Conservation (phyloP, 2,329 filamentous ascomycete species). For the Fragosphaeria purpurea region DNA sequence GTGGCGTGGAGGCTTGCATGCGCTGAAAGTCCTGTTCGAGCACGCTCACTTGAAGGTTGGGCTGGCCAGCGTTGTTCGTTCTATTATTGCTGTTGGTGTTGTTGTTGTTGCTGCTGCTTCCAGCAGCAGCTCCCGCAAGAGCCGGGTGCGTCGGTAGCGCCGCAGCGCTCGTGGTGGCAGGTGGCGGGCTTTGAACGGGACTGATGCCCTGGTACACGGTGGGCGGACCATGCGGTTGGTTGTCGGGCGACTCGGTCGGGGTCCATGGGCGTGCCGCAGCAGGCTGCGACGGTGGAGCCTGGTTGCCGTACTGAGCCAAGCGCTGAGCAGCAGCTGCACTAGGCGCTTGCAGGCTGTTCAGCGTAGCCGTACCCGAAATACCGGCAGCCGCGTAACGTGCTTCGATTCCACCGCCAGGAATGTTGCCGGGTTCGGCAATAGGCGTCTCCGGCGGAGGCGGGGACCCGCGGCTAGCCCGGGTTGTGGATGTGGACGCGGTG, state of each 20-base stretch:
- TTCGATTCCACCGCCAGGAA: constrained; percentile 76
- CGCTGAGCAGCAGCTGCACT: constrained; percentile 76
- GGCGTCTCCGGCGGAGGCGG: constrained; percentile 93
- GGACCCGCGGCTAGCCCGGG: constrained; percentile 80
- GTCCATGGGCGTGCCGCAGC: constrained; percentile 65
- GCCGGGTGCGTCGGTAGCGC: constrained; percentile 5
- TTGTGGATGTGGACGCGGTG: constrained; percentile 87
- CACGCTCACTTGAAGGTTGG: constrained; percentile 52
- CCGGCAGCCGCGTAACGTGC: constrained; percentile 84
- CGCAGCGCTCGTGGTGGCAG: constrained; percentile 25
- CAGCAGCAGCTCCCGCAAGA: not conserved
- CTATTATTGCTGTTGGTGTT: constrained; percentile 26
- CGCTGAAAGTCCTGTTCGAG: constrained; percentile 79
- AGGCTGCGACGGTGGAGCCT: constrained; percentile 29
- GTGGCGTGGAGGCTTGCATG: constrained; percentile 73
- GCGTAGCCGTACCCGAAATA: constrained; percentile 74
- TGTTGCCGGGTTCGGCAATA: constrained; percentile 58
- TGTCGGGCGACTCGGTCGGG: constrained; percentile 80
- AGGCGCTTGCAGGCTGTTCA: constrained; percentile 59
- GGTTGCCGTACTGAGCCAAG: constrained; percentile 63
- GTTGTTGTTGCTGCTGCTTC: not conserved
- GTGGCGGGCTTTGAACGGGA: constrained; percentile 55
- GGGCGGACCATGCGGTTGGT: constrained; percentile 78
- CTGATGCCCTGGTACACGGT: constrained; percentile 83
- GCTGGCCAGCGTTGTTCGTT: constrained; percentile 23